Conservation (phyloP, 805 yeast genomes). For the Sugiyamaella americana region DNA sequence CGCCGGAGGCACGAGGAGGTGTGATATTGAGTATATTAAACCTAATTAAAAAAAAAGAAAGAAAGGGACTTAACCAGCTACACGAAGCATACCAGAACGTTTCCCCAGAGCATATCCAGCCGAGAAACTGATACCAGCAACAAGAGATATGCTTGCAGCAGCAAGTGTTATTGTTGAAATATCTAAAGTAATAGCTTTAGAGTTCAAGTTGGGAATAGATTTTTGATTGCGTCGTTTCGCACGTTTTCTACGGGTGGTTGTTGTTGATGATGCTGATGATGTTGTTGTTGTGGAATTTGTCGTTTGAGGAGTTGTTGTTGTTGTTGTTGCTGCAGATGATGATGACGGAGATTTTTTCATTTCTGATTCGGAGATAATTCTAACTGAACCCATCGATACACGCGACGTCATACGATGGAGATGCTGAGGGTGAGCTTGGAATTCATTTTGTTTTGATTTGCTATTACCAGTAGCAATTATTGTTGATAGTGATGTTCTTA, state of each 20-base stretch:
- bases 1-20: too few species aligned
- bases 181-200: constrained; percentile 5
- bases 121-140: constrained; percentile 21
- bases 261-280: neutral
- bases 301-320: neutral
- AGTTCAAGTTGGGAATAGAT: neutral
- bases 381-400: constrained; percentile 7
- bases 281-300: neutral
- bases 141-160: constrained; percentile 17
- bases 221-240: neutral
- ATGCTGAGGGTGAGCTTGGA: too few species aligned
- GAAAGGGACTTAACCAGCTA: neutral
- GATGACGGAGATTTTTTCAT: constrained; percentile 2
- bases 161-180: constrained; percentile 15
- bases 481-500: constrained; percentile 15
- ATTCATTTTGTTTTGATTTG: neutral
- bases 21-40: too few species aligned
- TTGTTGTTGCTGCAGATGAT: neutral
- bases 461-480: constrained; percentile 5
- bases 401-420: neutral
- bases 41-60: too few species aligned
- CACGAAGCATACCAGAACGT: constrained; percentile 10
- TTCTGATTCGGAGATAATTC: constrained; percentile 13
- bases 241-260: neutral
- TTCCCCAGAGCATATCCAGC: constrained; percentile 23